Evolutionary conservation across 1,284 basidiomycete species (phyloP).

Genomic region (Cryptococcus sp.): DNA sequence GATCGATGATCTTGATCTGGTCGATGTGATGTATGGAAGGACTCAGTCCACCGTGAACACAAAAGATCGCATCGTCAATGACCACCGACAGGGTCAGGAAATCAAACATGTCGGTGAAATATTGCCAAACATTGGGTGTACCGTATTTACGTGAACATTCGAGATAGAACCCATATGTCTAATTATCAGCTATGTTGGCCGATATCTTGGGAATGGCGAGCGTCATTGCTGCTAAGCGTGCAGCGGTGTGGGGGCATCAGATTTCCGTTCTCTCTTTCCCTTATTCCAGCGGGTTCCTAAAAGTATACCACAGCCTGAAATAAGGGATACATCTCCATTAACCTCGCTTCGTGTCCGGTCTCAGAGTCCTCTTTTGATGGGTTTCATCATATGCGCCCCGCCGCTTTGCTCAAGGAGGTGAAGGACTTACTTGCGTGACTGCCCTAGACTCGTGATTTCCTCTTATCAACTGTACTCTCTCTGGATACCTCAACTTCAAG

Average conservation of each 20-base stretch:
- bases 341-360: too few species aligned
- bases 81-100: constrained; percentile 96
- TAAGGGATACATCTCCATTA: constrained; percentile 21
- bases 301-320: constrained; percentile 24
- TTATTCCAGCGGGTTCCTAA: constrained; percentile 22
- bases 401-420: background rate
- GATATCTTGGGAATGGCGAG: too few species aligned
- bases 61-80: constrained; percentile 98
- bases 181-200: constrained; percentile 8
- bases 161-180: constrained; percentile 99
- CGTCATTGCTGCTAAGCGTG: background rate
- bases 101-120: constrained; percentile 99
- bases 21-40: constrained; percentile 99
- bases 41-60: constrained; percentile 96
- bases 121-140: constrained; percentile 93
- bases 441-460: constrained; percentile 98
- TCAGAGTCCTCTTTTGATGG: constrained; percentile 46
- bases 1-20: constrained; percentile 98
- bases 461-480: constrained; percentile 92
- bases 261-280: constrained; percentile 44
- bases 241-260: constrained; percentile 37
- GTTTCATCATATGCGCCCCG: constrained; percentile 24
- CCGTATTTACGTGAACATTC: constrained; percentile 99
- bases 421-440: constrained; percentile 78
- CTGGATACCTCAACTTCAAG: constrained; percentile 93